Evolutionary conservation across 2,329 filamentous ascomycete genomes (phyloP).

Genomic region (Cladosporium sp.): DNA sequence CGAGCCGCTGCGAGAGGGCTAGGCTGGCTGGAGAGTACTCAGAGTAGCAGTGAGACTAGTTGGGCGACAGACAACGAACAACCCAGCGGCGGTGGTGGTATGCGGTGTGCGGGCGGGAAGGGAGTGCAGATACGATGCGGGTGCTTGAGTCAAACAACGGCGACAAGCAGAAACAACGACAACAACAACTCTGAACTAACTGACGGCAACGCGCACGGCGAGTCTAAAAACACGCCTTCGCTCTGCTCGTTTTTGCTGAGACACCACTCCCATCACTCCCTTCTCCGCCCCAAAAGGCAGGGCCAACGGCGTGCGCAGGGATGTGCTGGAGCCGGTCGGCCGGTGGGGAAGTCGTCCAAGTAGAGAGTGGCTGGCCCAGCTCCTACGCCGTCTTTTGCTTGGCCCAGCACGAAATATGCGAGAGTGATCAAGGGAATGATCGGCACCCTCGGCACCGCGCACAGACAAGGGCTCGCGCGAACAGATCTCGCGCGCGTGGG

Average conservation of each 20-base stretch:
- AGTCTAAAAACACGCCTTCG: slow-evolving; percentile 16
- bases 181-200: background rate
- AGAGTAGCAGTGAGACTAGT: background rate
- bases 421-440: slow-evolving; percentile 11
- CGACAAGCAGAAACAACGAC: background rate
- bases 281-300: slow-evolving; percentile 16
- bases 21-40: background rate
- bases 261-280: slow-evolving; percentile 2
- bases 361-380: slow-evolving; percentile 10
- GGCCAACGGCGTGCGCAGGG: slow-evolving; percentile 18
- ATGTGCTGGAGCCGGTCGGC: slow-evolving; percentile 14
- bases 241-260: slow-evolving; percentile 20
- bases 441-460: slow-evolving; percentile 9
- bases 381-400: slow-evolving; percentile 8
- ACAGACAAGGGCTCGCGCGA: slow-evolving; percentile 17
- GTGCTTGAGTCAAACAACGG: slow-evolving; percentile 13
- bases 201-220: too few relatives aligned
- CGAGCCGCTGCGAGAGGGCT: slow-evolving; percentile 14
- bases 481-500: slow-evolving; percentile 14
- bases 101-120: slow-evolving; percentile 19
- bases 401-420: slow-evolving; percentile 5
- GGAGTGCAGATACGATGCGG: slow-evolving; percentile 11
- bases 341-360: slow-evolving; percentile 9
- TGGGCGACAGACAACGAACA: background rate
- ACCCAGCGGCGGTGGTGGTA: slow-evolving; percentile 2